Percentiles rank a stretch among this genome's conserved stretches.
These are phyloP conservation scores for Beauveria caledonica DNA, from an alignment of 2,329 filamentous ascomycete genomes.

Conservation along the genomic window DNA sequence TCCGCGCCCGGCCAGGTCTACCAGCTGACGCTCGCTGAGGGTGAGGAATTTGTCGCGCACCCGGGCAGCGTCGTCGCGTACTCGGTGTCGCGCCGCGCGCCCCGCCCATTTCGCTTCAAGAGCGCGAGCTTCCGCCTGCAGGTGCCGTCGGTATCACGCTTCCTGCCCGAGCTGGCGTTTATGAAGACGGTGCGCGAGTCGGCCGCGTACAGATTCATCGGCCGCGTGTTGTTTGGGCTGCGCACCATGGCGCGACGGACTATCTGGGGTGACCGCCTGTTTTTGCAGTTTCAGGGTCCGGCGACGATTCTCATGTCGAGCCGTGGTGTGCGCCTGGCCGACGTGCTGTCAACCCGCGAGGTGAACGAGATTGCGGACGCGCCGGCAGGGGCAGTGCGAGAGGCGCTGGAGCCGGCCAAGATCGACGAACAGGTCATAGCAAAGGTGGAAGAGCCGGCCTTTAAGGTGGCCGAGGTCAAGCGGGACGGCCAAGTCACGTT, in stretches of 20 bases:
- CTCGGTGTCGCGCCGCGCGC: conserved; percentile 63
- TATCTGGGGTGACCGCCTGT: conserved; percentile 90
- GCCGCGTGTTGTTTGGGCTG: conserved; percentile 56
- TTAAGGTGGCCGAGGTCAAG: conserved; percentile 49
- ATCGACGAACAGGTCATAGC: neutral
- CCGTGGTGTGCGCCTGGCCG: conserved; percentile 68
- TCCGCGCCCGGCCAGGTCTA: conserved; percentile 85
- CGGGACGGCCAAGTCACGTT: conserved; percentile 60
- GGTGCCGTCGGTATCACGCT: conserved; percentile 58
- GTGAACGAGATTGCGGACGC: conserved; percentile 85
- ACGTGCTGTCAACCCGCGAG: conserved; percentile 68
- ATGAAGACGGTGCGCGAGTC: conserved; percentile 65
- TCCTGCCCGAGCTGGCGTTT: conserved; percentile 64
- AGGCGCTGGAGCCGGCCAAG: conserved; percentile 42
- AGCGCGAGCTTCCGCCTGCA: conserved; percentile 69
- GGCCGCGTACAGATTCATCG: conserved; percentile 61
- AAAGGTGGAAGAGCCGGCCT: conserved; percentile 23
- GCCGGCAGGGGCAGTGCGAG: conserved; percentile 61
- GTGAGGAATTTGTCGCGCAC: conserved; percentile 86
- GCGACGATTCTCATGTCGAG: conserved; percentile 82
- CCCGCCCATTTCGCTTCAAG: conserved; percentile 80
- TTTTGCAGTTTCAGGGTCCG: conserved; percentile 83
- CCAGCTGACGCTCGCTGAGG: conserved; percentile 68
- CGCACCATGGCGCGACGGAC: conserved; percentile 72
- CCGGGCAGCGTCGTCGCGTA: conserved; percentile 91